Conservation (phyloP, 495 filamentous ascomycete species). For the Lasiosphaeris hirsuta region DNA sequence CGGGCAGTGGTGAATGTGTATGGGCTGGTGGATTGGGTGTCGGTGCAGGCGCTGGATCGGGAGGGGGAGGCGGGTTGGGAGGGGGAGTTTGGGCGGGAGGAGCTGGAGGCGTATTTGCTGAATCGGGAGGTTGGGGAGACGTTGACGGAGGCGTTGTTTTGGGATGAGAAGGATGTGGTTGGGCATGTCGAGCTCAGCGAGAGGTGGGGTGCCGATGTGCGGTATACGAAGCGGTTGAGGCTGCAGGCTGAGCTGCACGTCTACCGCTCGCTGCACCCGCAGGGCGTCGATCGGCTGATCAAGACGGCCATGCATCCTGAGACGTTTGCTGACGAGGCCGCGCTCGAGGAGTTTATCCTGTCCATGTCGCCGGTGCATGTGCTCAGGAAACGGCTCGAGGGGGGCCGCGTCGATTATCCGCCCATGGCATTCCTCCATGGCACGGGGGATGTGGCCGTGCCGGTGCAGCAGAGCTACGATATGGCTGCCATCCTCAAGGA, state of each 20-base stretch:
- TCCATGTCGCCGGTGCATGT: conserved; percentile 19
- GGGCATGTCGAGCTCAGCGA: conserved; percentile 16
- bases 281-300: conserved; percentile 12
- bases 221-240: conserved; percentile 16
- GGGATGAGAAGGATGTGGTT: conserved; percentile 20
- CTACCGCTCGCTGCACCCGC: conserved; percentile 9
- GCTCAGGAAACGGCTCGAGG: conserved; percentile 8
- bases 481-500: conserved; percentile 19
- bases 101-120: conserved; percentile 17
- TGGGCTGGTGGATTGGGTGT: conserved; percentile 22
- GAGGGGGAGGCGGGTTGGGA: conserved; percentile 12
- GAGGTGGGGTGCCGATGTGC: conserved; percentile 22
- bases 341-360: conserved; percentile 15
- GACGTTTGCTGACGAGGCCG: conserved; percentile 18
- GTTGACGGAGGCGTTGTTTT: conserved; percentile 22
- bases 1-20: conserved; percentile 25
- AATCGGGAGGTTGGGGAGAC: conserved; percentile 20
- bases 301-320: conserved; percentile 24
- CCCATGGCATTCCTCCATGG: conserved; percentile 30
- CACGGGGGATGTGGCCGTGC: conserved; percentile 20
- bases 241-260: conserved; percentile 29
- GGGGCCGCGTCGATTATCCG: conserved; percentile 14
- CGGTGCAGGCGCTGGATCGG: conserved; percentile 4
- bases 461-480: conserved; percentile 20
- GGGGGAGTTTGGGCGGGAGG: conserved; percentile 20